Evolutionary conservation across 768 basidiomycete genomes (phyloP), one percentile per base, ranked within the genome.

Genomic region (Amanita pallidorosea): DNA sequence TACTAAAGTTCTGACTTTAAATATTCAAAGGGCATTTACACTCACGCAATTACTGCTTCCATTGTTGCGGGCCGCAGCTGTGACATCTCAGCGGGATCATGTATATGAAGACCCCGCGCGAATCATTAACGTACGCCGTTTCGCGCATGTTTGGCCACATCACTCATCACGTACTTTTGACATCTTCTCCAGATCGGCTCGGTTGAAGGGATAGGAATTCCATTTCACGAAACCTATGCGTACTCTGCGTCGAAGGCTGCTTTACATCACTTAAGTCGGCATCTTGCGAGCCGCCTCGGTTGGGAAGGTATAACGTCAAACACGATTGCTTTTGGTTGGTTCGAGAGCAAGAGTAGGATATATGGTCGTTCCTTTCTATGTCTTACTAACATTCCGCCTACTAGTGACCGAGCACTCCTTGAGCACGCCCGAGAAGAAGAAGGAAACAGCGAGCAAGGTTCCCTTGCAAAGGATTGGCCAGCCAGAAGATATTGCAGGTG

Each of bases 241-340:
- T 83, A 84, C 58, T 74, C 78, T 29, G 74, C 80, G 3, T 76
- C 76, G n/a, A 85, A 85, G 59, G 79, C 76, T 5, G 79, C 69
- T 3, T 62, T 81, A 47, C 76, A 79, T 59, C 81, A 83, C 49
- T 63, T 82, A 25, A 78, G 77, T 51, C 68, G 77, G 18, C 73
- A 79, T 53, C 68, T 85, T 23, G 83, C 75, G 0, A 72, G 71
- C 22, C 65, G 77, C 5, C 69, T 84, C 6, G 82, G 81, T 0
- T 65, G 59, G 48, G 76, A 81, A 49, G 73, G 76, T 0, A 77
- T 85, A 57, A 70, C 74, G 22, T 76, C 76, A 58, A 85, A 84
- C 60, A 76, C 77, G 12, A 75, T 85, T 45, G 80, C 81, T 7
- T 80, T 79, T 48, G 83, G 72, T 33, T 63, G 66, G 27, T 74